These are phyloP conservation scores for Filobasidium wieringae DNA, from an alignment of 768 basidiomycete genomes.

Conservation along the genomic window DNA sequence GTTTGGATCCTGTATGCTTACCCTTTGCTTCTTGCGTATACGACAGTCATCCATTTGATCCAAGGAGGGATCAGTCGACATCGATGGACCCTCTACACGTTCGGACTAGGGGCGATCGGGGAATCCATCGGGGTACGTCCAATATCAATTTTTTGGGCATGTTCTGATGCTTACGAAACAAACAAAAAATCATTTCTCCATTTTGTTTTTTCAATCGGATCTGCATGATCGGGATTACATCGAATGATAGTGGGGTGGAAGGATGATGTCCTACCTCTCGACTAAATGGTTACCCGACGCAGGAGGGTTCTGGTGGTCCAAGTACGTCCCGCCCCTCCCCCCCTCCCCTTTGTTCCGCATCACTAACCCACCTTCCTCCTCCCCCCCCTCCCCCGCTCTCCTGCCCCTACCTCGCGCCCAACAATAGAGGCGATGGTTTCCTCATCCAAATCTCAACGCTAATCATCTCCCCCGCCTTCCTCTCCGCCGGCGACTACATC, in stretches of 20 bases:
- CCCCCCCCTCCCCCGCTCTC: no score
- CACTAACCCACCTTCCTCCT: no score
- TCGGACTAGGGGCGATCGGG: constrained; percentile 4
- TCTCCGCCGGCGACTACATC: constrained; percentile 50
- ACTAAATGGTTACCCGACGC: background rate
- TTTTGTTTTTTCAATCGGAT: background rate
- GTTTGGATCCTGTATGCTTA: background rate
- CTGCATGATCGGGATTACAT: background rate
- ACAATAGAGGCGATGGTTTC: no score
- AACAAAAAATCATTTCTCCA: no score
- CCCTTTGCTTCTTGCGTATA: no score
- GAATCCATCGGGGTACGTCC: constrained; percentile 7
- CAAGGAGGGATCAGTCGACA: background rate
- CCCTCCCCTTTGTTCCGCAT: background rate
- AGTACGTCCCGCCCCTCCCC: background rate
- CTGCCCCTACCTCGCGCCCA: no score
- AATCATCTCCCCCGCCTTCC: constrained; percentile 50
- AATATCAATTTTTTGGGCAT: background rate
- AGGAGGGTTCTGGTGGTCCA: background rate
- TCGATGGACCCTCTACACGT: constrained; percentile 21
- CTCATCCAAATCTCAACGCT: constrained; percentile 42
- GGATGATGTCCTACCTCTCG: background rate
- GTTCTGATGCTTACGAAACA: background rate
- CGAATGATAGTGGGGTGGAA: background rate
- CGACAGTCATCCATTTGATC: background rate